These are phyloP conservation scores for Sphagnurus paluster DNA, from an alignment of 1,284 basidiomycete genomes.

Conservation along the genomic window DNA sequence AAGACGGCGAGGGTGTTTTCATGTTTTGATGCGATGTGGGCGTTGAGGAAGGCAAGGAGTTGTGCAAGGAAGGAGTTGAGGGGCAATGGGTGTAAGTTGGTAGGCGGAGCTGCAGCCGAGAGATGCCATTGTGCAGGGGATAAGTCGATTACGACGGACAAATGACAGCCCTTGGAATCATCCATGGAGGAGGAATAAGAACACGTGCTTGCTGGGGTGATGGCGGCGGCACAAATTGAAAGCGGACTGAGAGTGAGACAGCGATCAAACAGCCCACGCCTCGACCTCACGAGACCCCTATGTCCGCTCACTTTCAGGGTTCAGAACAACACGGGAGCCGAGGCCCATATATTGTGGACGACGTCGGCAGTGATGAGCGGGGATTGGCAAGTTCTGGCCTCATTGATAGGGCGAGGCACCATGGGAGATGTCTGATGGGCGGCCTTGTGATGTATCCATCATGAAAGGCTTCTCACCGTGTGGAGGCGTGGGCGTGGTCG, in stretches of 20 bases:
- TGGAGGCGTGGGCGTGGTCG: slow-evolving; percentile 7
- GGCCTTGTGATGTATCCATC: slow-evolving; percentile 13
- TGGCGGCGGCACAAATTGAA: no score
- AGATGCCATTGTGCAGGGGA: slow-evolving; percentile 82
- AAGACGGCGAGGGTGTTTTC: slow-evolving; percentile 94
- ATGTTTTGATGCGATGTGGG: slow-evolving; percentile 88
- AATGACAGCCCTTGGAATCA: slow-evolving; percentile 55
- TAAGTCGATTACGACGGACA: slow-evolving; percentile 82
- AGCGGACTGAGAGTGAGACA: no score
- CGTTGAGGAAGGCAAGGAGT: slow-evolving; percentile 88
- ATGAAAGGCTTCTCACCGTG: slow-evolving; percentile 7
- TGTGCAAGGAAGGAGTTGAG: slow-evolving; percentile 75
- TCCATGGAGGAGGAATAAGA: no score
- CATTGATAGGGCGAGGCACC: slow-evolving; percentile 11
- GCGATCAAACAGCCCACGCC: no score
- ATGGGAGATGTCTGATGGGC: slow-evolving; percentile 11
- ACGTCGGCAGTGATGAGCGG: slow-evolving; percentile 15
- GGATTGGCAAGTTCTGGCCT: background rate
- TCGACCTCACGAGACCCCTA: slow-evolving; percentile 7
- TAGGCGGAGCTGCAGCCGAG: slow-evolving; percentile 42
- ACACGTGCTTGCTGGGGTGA: no score
- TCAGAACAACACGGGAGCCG: background rate
- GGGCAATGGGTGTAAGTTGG: slow-evolving; percentile 52
- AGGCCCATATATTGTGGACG: slow-evolving; percentile 16
- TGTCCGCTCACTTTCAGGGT: background rate